Evolutionary conservation across 2,329 filamentous ascomycete genomes (phyloP).

Genomic region (Pseudomassariella vexata): DNA sequence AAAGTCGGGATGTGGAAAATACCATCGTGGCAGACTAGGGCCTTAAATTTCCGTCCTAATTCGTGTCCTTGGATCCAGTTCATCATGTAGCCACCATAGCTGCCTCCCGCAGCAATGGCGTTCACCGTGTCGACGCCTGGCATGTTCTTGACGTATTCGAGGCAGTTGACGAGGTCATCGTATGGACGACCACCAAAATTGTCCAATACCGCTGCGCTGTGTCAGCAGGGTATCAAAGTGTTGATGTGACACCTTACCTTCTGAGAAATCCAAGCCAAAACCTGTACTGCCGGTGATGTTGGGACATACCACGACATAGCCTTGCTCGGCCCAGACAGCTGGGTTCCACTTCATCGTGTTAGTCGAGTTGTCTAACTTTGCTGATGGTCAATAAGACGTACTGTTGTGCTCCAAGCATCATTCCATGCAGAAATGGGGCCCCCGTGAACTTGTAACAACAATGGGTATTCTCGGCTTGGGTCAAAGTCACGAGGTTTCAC

Average conservation of each 20-base stretch:
- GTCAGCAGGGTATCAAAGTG: too few relatives aligned
- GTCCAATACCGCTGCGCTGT: slow-evolving; percentile 39
- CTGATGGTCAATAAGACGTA: slow-evolving; percentile 14
- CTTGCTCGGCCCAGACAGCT: slow-evolving; percentile 53
- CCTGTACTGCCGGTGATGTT: slow-evolving; percentile 54
- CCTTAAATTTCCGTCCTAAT: slow-evolving; percentile 48
- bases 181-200: slow-evolving; percentile 50
- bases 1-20: slow-evolving; percentile 27
- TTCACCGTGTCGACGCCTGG: slow-evolving; percentile 48
- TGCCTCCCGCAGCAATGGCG: slow-evolving; percentile 45
- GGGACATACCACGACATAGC: slow-evolving; percentile 53
- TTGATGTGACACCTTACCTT: slow-evolving; percentile 18
- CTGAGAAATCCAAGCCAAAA: slow-evolving; percentile 39
- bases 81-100: slow-evolving; percentile 56
- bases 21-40: slow-evolving; percentile 48
- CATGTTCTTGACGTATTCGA: slow-evolving; percentile 43
- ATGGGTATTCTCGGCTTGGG: slow-evolving; percentile 27
- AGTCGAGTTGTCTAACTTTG: not conserved
- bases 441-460: slow-evolving; percentile 31
- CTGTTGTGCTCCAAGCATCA: slow-evolving; percentile 44
- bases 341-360: slow-evolving; percentile 39
- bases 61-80: slow-evolving; percentile 52
- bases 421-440: slow-evolving; percentile 41
- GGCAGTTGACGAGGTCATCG: slow-evolving; percentile 47
- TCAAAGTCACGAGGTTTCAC: slow-evolving; percentile 32